Base-by-base conservation (phyloP, 1,139 yeast species). In the Citeromyces hawaiiensis region DNA sequence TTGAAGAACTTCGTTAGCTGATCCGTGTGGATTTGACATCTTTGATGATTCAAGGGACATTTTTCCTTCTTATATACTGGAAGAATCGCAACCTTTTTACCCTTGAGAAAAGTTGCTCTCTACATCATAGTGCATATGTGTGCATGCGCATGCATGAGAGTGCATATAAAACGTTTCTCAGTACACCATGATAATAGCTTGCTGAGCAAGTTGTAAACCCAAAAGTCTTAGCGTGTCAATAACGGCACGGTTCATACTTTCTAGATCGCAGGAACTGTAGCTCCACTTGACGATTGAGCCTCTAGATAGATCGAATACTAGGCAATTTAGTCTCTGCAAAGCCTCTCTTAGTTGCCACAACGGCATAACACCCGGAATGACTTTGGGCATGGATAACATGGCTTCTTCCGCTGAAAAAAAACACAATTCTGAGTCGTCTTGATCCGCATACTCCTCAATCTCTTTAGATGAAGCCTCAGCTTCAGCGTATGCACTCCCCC, bases 331-430 rank as follows among this genome's bases (percentile, higher is more conserved):
- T 5, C 4, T 19, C 21, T 7, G 7, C 21, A 7, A 4, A 19
- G 7, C 7, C 21, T 19, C 21, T 19, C 7, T 19, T 5, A 7
- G 7, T 47, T 74, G 77, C 54, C 59, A 48, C 32, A 74, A 42
- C 1, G 83, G 77, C 14, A 67, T 52, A 1, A 71, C 45, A 0
- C 81, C 80, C 0, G 80, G 79, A 1, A 69, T 51, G 2, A 72
- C 68, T 17, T 14, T 8, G 13, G 41, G 41, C n/a, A 36, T 15
- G 13, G 18, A 10, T 7, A 13, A 29, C 7, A 16, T 5, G n/a
- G 15, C 38, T 11, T 14, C 18, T 15, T n/a, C 19, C 11, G 7
- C 7, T 3, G n/a, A n/a, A 11, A 36, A 23, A 9, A n/a, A 6
- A 4, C n/a, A n/a, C n/a, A n/a, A n/a, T n/a, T 11, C n/a, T 11